Conservation (phyloP, 768 basidiomycete genomes). For the Phaeotremella fagi region DNA sequence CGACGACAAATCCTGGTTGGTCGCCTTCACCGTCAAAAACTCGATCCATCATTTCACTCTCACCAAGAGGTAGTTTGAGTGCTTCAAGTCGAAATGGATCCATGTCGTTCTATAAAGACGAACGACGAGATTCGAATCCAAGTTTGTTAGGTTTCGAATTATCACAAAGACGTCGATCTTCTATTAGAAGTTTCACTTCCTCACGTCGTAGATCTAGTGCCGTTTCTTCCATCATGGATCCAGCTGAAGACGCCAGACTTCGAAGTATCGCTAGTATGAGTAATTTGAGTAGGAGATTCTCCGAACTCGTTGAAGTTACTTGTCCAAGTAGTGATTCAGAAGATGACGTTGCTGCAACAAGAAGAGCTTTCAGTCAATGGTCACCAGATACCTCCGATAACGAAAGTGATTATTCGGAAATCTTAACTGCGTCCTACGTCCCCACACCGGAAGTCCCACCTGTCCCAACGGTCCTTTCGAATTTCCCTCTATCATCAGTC, state of each 20-base stretch:
- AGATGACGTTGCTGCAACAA: constrained; percentile 15
- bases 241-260: constrained; percentile 28
- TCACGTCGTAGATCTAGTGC: constrained; percentile 19
- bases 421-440: constrained; percentile 28
- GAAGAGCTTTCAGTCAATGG: constrained; percentile 22
- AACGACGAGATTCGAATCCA: constrained; percentile 24
- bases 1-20: constrained; percentile 13
- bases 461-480: constrained; percentile 21
- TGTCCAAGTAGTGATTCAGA: constrained; percentile 11
- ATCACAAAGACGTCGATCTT: constrained; percentile 13
- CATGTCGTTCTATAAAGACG: neutral
- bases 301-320: constrained; percentile 41
- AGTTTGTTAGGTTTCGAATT: constrained; percentile 36
- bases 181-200: constrained; percentile 6
- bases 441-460: constrained; percentile 29
- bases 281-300: constrained; percentile 30
- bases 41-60: constrained; percentile 39
- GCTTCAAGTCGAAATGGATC: constrained; percentile 14
- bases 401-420: constrained; percentile 30
- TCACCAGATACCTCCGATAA: constrained; percentile 22
- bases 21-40: constrained; percentile 11
- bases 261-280: constrained; percentile 31
- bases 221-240: constrained; percentile 21
- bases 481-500: constrained; percentile 23
- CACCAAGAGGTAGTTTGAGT: constrained; percentile 27